Conservation (phyloP, 805 yeast species). For the Metschnikowia corniflorae region DNA sequence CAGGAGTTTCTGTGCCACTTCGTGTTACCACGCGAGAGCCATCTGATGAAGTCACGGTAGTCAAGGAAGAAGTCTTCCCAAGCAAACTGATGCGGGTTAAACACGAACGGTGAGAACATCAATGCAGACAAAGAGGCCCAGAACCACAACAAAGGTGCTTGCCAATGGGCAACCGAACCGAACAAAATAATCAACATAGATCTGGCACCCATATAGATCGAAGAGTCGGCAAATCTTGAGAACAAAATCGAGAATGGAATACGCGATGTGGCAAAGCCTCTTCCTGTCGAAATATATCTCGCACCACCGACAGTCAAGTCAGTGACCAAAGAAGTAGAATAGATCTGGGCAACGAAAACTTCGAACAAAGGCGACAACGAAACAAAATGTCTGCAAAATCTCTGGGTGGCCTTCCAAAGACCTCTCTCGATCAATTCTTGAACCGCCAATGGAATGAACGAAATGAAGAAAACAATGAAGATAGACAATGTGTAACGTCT, state of each 20-base stretch:
- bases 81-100: slow-evolving; percentile 74
- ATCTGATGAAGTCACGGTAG: slow-evolving; percentile 50
- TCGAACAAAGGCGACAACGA: slow-evolving; percentile 78
- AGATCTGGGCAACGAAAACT: slow-evolving; percentile 73
- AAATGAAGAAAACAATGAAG: slow-evolving; percentile 67
- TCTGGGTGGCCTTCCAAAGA: slow-evolving; percentile 59
- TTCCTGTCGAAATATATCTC: slow-evolving; percentile 74
- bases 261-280: slow-evolving; percentile 77
- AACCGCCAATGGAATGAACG: slow-evolving; percentile 71
- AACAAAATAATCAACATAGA: slow-evolving; percentile 62
- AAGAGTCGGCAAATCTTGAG: slow-evolving; percentile 61
- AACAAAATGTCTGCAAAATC: slow-evolving; percentile 62
- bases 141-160: slow-evolving; percentile 55
- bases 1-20: slow-evolving; percentile 87
- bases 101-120: slow-evolving; percentile 67
- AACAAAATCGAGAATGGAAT: slow-evolving; percentile 62
- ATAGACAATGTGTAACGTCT: slow-evolving; percentile 70
- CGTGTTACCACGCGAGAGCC: slow-evolving; percentile 81
- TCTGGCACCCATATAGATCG: slow-evolving; percentile 82
- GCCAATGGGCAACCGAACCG: slow-evolving; percentile 63
- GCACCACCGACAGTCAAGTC: slow-evolving; percentile 80
- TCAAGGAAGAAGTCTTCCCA: slow-evolving; percentile 69
- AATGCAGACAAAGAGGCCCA: slow-evolving; percentile 69
- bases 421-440: slow-evolving; percentile 79
- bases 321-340: slow-evolving; percentile 64